Percentiles rank a stretch among this genome's conserved stretches.
phyloP scores from a whole-genome alignment of 179 eudicot species.

The Sideroxylon spinosum region DNA sequence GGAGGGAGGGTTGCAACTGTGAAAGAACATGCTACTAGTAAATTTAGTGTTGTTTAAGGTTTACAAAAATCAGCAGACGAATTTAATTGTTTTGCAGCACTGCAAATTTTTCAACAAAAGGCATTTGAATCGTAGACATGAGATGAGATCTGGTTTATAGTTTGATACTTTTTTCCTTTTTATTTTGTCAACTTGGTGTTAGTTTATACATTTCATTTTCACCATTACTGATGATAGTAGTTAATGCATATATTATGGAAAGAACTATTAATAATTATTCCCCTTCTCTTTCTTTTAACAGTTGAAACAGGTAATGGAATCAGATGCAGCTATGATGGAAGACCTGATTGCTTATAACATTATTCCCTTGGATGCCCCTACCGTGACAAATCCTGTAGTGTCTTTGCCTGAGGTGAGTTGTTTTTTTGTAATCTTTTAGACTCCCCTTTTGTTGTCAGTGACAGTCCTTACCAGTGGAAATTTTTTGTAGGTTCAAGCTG shows the following conservation, averaged over 20 bases:
- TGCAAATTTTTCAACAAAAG: conserved; percentile 5
- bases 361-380: conserved; percentile 78
- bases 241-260: background rate
- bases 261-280: background rate
- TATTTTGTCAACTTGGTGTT: background rate
- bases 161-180: background rate
- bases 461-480: conserved; percentile 14
- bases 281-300: conserved; percentile 22
- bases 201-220: background rate
- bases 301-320: conserved; percentile 89
- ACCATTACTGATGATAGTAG: background rate
- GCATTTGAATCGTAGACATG: background rate
- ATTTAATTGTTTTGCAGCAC: background rate
- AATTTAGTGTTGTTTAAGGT: too few species aligned
- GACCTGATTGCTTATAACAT: conserved; percentile 93
- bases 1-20: too few species aligned
- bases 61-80: too few species aligned
- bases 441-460: conserved; percentile 12
- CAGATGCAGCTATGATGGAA: conserved; percentile 98
- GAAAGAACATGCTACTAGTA: too few species aligned
- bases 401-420: conserved; percentile 70
- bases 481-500: conserved; percentile 75
- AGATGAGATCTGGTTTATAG: background rate
- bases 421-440: background rate
- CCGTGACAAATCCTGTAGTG: conserved; percentile 63